Evolutionary conservation across 2,329 filamentous ascomycete genomes (phyloP), one percentile per base, ranked within the genome.

Genomic region (Macrophomina phaseolina): DNA sequence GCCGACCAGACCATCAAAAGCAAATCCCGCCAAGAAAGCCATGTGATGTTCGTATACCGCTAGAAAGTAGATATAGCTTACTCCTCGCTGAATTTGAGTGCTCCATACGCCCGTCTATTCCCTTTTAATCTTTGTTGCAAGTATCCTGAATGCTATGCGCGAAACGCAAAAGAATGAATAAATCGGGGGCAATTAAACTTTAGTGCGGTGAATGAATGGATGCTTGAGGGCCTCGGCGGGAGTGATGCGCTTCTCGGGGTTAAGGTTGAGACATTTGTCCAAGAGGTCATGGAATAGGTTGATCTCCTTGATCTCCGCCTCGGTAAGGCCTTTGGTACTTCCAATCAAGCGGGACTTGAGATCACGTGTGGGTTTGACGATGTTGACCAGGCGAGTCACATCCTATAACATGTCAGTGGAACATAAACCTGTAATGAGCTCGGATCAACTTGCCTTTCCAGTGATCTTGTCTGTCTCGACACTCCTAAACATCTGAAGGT

Each of bases 211-310:
- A 72, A 98, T 93, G 79, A 98, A 98, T 1, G 91, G 91, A 82
- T 98, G 94, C 75, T 89, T 90, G 72, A 98, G 82, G 58, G 95
- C 95, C 74, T 98, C 94, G 14, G 86, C 83, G 0, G 95, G 92
- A 55, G 91, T 94, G 73, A 95, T 91, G 69, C 95, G 87, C 83
- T 96, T 97, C 77, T 97, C 94, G 0, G 94, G 93, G 75, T 98
- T 97, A 70, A 98, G 85, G 67, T 90, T 89, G 70, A 99, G 83
- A 76, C 94, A 98, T 65, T 91, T 90, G 75, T 97, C 94, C 67
- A 99, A 81, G 58, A 99, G 81, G 78, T 98, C 94, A 71, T 93
- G 85, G 78, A 99, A 97, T 64, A 90, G 84, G 67, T 90, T 89
- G 69, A 97, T 81, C 73, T 97, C 93, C 77, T 90, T 91, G 46